A percentile compares a stretch with the other conserved stretches of the same genome.
Conservation (phyloP, 1,139 yeast genomes). For the Pichia sp. region DNA sequence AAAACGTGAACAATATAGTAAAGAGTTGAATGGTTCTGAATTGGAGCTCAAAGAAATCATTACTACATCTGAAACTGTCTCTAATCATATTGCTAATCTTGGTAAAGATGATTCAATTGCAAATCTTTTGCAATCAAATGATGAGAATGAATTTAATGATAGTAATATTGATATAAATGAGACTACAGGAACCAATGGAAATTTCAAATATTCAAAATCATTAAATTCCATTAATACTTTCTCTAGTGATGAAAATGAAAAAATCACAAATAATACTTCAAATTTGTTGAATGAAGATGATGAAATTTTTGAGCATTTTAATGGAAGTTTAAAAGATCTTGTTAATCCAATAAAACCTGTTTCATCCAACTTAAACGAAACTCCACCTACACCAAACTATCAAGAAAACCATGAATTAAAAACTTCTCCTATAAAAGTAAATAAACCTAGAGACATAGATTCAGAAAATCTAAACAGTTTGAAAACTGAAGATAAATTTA, state of each 20-base stretch:
- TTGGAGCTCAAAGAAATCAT: background rate
- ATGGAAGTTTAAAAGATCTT: constrained; percentile 13
- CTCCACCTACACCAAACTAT: background rate
- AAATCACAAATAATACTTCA: background rate
- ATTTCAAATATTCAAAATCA: constrained; percentile 3
- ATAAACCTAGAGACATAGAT: constrained; percentile 5
- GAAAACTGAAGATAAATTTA: constrained; percentile 5
- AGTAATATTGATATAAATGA: background rate
- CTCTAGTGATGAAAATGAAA: constrained; percentile 12
- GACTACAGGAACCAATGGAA: background rate
- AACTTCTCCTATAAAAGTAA: constrained; percentile 5
- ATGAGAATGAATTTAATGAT: background rate
- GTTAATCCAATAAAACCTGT: constrained; percentile 5
- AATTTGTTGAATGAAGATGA: constrained; percentile 1
- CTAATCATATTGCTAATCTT: background rate
- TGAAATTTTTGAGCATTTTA: constrained; percentile 14
- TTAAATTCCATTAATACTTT: constrained; percentile 13
- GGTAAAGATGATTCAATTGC: background rate
- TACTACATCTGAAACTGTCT: background rate
- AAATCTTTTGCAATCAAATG: background rate
- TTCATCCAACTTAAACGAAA: background rate
- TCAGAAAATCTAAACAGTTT: too few relatives aligned
- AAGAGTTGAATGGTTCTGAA: constrained; percentile 2
- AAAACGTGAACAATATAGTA: constrained; percentile 6
- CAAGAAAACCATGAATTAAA: too few relatives aligned